Percentiles rank a stretch among this genome's conserved stretches.
Evolutionary conservation across 1,139 yeast genomes (phyloP).

Genomic region (Lizanozyma gosingica): DNA sequence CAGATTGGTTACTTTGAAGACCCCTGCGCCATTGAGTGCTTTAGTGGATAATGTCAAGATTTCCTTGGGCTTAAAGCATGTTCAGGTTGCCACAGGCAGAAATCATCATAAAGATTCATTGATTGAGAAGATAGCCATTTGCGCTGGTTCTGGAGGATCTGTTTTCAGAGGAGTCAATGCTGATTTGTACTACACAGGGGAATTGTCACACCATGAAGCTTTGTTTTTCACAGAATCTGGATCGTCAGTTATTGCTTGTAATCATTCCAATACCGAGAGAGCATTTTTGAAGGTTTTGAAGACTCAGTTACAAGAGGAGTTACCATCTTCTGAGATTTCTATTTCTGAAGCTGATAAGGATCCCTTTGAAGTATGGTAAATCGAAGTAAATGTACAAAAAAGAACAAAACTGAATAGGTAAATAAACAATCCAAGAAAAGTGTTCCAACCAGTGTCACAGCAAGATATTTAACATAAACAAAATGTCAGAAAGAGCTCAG

Average conservation of each 20-base stretch:
- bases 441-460: no score
- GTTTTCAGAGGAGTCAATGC: slow-evolving; percentile 57
- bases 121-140: slow-evolving; percentile 61
- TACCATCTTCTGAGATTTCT: slow-evolving; percentile 20
- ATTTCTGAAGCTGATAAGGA: slow-evolving; percentile 31
- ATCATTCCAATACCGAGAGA: slow-evolving; percentile 89
- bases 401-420: no score
- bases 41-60: slow-evolving; percentile 49
- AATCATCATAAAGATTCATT: slow-evolving; percentile 18
- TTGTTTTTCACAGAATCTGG: slow-evolving; percentile 67
- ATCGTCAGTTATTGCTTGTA: slow-evolving; percentile 63
- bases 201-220: slow-evolving; percentile 87
- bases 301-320: slow-evolving; percentile 24
- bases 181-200: slow-evolving; percentile 85
- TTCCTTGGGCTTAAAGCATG: slow-evolving; percentile 40
- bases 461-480: no score
- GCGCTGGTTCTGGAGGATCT: slow-evolving; percentile 92
- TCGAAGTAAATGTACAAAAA: no score
- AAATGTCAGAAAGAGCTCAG: no score
- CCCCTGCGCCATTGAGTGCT: slow-evolving; percentile 33
- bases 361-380: slow-evolving; percentile 28
- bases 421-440: no score
- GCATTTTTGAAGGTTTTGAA: slow-evolving; percentile 51
- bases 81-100: slow-evolving; percentile 55
- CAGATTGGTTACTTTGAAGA: slow-evolving; percentile 45